Percentiles rank a stretch among this genome's conserved stretches.
Conservation (phyloP, 2,329 filamentous ascomycete species). For the Graphilbum fragrans region DNA sequence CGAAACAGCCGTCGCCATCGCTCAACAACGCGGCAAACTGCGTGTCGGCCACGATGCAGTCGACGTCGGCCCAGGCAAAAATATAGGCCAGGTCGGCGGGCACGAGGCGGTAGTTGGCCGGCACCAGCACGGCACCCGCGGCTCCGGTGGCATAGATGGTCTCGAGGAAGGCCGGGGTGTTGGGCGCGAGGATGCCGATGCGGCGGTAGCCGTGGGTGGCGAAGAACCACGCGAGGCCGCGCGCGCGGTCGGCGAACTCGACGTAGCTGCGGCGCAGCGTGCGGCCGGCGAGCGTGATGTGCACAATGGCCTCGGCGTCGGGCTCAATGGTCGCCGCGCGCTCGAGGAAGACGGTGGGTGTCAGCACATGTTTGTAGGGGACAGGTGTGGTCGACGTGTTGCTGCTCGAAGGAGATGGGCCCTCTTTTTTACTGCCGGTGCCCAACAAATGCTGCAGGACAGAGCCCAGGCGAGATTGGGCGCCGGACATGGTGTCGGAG, state of each 20-base stretch:
- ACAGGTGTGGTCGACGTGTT: neutral
- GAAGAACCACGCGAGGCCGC: conserved; percentile 81
- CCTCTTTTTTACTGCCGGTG: too few relatives aligned
- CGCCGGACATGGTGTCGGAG: conserved; percentile 42
- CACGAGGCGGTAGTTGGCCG: conserved; percentile 54
- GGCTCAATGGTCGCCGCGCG: conserved; percentile 84
- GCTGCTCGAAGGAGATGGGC: conserved; percentile 11
- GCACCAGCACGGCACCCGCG: conserved; percentile 66
- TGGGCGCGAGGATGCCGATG: conserved; percentile 79
- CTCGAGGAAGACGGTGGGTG: conserved; percentile 71
- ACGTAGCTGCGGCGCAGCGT: conserved; percentile 65
- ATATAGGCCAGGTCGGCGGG: conserved; percentile 83
- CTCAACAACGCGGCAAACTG: conserved; percentile 62
- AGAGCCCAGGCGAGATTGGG: conserved; percentile 46
- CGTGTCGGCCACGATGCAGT: conserved; percentile 73
- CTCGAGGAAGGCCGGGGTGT: conserved; percentile 91
- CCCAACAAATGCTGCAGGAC: conserved; percentile 37
- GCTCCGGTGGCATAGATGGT: conserved; percentile 78
- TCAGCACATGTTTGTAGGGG: conserved; percentile 63
- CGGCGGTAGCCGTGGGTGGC: conserved; percentile 59
- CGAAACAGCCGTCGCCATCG: conserved; percentile 38
- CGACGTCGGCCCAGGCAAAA: conserved; percentile 75
- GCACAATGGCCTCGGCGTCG: conserved; percentile 71
- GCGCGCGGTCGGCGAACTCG: conserved; percentile 73
- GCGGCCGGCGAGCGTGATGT: conserved; percentile 67